phyloP scores from a whole-genome alignment of 169 alveolate species.

The Besnoitia besnoiti region DNA sequence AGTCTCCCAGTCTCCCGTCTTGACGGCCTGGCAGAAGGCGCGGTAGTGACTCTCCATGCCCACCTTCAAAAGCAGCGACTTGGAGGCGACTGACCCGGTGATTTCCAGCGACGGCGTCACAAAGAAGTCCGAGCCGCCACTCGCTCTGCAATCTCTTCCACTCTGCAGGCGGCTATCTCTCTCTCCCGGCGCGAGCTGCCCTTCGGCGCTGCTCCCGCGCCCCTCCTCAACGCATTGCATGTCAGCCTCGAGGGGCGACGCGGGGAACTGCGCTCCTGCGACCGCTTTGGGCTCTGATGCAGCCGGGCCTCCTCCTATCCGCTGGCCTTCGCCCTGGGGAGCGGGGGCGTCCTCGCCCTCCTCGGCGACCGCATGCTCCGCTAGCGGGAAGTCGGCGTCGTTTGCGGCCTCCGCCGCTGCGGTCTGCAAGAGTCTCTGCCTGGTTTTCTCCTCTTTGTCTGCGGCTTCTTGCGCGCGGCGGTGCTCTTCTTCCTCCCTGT shows the following conservation, averaged over 20 bases:
- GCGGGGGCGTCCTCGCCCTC: background rate
- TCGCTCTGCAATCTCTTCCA: constrained; percentile 52
- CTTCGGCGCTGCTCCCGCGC: constrained; percentile 48
- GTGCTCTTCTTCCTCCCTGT: constrained; percentile 51
- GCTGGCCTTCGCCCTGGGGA: background rate
- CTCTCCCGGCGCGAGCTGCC: too few relatives aligned
- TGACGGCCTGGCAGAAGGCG: constrained; percentile 73
- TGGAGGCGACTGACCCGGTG: constrained; percentile 67
- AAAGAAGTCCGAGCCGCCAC: background rate
- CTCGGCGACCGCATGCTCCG: background rate
- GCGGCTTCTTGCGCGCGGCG: background rate
- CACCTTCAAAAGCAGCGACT: constrained; percentile 61
- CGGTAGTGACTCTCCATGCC: constrained; percentile 72
- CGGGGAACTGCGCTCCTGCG: background rate
- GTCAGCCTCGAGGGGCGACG: background rate
- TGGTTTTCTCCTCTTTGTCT: background rate
- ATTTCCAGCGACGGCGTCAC: constrained; percentile 59
- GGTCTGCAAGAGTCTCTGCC: background rate
- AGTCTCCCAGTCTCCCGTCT: constrained; percentile 62
- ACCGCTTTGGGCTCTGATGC: too few relatives aligned
- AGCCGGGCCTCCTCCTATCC: too few relatives aligned
- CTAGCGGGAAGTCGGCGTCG: background rate
- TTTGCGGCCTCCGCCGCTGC: background rate
- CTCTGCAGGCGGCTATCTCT: too few relatives aligned
- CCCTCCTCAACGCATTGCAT: constrained; percentile 1